Conservation (phyloP, 2,329 filamentous ascomycete species). For the Colletotrichum sp. region DNA sequence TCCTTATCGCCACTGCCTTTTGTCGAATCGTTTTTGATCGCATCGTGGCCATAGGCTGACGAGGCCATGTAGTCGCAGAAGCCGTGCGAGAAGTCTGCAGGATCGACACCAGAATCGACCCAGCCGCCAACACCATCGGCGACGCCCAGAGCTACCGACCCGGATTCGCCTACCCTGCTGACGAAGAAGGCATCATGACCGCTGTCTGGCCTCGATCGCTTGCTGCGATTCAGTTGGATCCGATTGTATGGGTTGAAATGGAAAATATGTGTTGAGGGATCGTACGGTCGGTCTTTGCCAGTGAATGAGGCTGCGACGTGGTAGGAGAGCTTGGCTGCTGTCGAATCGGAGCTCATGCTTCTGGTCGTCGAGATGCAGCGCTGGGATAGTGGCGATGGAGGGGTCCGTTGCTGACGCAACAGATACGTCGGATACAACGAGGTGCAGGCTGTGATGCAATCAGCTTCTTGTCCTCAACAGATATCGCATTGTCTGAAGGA, state of each 20-base stretch:
- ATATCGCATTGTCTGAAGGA: background rate
- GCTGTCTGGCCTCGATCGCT: slow-evolving; percentile 72
- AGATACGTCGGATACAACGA: background rate
- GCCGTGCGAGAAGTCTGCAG: slow-evolving; percentile 92
- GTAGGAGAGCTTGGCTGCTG: slow-evolving; percentile 58
- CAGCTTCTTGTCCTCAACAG: background rate
- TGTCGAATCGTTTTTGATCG: slow-evolving; percentile 31
- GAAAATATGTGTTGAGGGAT: slow-evolving; percentile 72
- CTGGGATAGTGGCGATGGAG: background rate
- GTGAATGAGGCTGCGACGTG: slow-evolving; percentile 77
- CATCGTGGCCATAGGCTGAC: slow-evolving; percentile 65
- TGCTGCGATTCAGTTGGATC: slow-evolving; percentile 58
- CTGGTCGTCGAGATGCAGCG: slow-evolving; percentile 4
- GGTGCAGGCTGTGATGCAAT: background rate
- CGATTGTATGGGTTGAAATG: slow-evolving; percentile 72
- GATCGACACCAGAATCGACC: slow-evolving; percentile 90
- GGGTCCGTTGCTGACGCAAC: background rate
- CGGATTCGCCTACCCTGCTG: slow-evolving; percentile 74
- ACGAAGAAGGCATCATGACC: slow-evolving; percentile 98
- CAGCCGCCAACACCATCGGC: slow-evolving; percentile 97
- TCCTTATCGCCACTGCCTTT: slow-evolving; percentile 8
- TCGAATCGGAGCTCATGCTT: slow-evolving; percentile 3
- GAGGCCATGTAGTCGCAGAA: slow-evolving; percentile 93
- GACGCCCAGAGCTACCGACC: slow-evolving; percentile 82
- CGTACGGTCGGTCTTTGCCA: slow-evolving; percentile 72